Percentiles rank a stretch among this genome's conserved stretches.
phyloP scores from a whole-genome alignment of 73 alveolate species.

The Halteria grandinella region DNA sequence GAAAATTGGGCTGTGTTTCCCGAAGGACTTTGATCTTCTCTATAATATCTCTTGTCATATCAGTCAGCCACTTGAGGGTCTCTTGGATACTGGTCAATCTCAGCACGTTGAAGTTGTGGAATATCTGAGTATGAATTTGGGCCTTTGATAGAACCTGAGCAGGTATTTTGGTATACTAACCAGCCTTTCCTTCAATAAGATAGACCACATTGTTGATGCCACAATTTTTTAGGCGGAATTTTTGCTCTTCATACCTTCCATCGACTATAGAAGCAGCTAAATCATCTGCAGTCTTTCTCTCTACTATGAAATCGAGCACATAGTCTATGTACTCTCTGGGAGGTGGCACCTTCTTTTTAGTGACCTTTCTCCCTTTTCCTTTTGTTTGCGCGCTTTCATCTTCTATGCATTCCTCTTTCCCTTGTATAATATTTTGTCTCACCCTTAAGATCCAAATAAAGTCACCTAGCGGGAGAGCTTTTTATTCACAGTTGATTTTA shows the following conservation, averaged over 20 bases:
- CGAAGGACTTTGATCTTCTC: slow-evolving; percentile 59
- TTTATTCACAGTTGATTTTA: slow-evolving; percentile 27
- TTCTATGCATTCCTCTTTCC: slow-evolving; percentile 23
- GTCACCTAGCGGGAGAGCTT: slow-evolving; percentile 77
- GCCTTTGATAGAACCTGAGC: slow-evolving; percentile 62
- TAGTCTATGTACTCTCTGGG: slow-evolving; percentile 73
- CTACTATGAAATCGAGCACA: slow-evolving; percentile 86
- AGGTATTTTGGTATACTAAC: slow-evolving; percentile 48
- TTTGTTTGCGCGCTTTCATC: no score
- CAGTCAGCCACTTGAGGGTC: slow-evolving; percentile 73
- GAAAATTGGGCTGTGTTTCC: slow-evolving; percentile 62
- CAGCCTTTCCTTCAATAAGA: slow-evolving; percentile 87
- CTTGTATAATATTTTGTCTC: not conserved
- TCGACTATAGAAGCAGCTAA: slow-evolving; percentile 87
- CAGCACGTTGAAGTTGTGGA: slow-evolving; percentile 64
- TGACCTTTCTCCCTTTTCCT: not conserved
- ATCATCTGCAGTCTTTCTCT: slow-evolving; percentile 94
- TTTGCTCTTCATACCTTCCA: slow-evolving; percentile 93
- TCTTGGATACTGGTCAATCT: slow-evolving; percentile 46
- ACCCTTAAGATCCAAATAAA: slow-evolving; percentile 79
- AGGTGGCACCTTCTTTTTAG: slow-evolving; percentile 57
- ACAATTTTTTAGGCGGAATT: slow-evolving; percentile 80
- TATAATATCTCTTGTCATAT: slow-evolving; percentile 61
- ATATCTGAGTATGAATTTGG: slow-evolving; percentile 63
- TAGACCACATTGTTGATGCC: slow-evolving; percentile 82